A percentile compares a stretch with the other conserved stretches of the same genome.
These are phyloP conservation scores for Beta macrorhiza DNA, from an alignment of 179 eudicot species.

Conservation along the genomic window DNA sequence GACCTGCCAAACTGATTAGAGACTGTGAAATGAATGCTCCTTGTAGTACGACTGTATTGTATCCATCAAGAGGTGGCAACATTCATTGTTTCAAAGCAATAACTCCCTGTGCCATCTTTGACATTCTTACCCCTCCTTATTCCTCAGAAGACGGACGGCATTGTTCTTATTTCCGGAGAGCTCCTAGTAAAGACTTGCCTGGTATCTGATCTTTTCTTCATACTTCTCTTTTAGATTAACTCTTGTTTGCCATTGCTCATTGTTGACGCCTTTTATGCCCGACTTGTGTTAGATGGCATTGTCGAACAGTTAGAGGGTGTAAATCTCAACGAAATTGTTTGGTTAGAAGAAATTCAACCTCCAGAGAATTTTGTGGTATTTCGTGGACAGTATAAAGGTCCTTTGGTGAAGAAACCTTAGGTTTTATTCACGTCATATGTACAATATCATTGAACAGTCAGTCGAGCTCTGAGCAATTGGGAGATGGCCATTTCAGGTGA, in stretches of 20 bases:
- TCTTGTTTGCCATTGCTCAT: background rate
- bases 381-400: conserved; percentile 85
- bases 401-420: conserved; percentile 43
- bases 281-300: conserved; percentile 38
- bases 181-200: conserved; percentile 56
- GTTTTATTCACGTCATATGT: conserved; percentile 14
- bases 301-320: conserved; percentile 60
- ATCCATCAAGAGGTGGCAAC: conserved; percentile 87
- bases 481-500: conserved; percentile 17
- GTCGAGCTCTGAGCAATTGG: conserved; percentile 6
- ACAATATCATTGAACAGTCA: conserved; percentile 21
- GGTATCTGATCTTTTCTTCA: conserved; percentile 38
- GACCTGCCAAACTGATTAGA: conserved; percentile 72
- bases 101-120: conserved; percentile 90
- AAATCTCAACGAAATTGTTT: conserved; percentile 54
- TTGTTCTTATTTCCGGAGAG: conserved; percentile 80
- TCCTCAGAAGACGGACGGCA: conserved; percentile 85
- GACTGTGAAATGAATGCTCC: conserved; percentile 86
- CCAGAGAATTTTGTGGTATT: conserved; percentile 83
- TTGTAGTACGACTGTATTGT: conserved; percentile 68
- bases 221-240: background rate
- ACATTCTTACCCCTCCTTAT: conserved; percentile 93
- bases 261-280: conserved; percentile 3
- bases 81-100: conserved; percentile 87
- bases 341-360: conserved; percentile 91